Conservation (phyloP, 495 filamentous ascomycete genomes). For the Opeltia flavorubescens region DNA sequence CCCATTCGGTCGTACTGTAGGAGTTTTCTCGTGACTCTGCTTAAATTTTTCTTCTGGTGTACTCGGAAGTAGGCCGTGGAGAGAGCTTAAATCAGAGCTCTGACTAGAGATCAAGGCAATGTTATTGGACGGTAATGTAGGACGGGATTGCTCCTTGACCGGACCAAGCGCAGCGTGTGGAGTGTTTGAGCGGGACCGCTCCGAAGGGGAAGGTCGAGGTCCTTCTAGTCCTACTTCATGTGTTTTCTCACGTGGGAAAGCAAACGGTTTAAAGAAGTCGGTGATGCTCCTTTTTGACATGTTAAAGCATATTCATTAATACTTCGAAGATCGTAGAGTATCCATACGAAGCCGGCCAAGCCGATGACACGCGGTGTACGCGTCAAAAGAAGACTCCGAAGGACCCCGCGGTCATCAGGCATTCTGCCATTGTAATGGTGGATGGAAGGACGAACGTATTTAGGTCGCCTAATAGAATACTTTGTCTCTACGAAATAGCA, state of each 20-base stretch:
- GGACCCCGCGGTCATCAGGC: no score
- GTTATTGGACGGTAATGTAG: neutral
- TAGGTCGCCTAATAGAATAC: no score
- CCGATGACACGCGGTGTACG: no score
- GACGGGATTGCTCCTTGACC: neutral
- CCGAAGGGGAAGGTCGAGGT: neutral
- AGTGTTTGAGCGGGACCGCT: conserved; percentile 4
- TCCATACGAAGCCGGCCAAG: no score
- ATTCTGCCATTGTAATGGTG: no score
- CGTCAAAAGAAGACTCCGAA: no score
- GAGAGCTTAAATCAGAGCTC: neutral
- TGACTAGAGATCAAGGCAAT: neutral
- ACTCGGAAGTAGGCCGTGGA: neutral
- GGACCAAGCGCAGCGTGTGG: neutral
- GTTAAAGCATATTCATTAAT: neutral
- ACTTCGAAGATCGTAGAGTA: no score
- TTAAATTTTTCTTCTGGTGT: neutral
- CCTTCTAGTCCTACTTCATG: conserved; percentile 5
- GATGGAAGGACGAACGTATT: no score
- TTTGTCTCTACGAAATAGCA: no score
- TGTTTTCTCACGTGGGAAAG: conserved; percentile 3
- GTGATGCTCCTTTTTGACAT: conserved; percentile 21
- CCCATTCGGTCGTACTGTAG: neutral
- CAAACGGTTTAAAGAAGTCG: conserved; percentile 26
- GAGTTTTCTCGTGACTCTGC: neutral